Conservation (phyloP, 306 rosid genomes). For the Nissolia schottii region DNA sequence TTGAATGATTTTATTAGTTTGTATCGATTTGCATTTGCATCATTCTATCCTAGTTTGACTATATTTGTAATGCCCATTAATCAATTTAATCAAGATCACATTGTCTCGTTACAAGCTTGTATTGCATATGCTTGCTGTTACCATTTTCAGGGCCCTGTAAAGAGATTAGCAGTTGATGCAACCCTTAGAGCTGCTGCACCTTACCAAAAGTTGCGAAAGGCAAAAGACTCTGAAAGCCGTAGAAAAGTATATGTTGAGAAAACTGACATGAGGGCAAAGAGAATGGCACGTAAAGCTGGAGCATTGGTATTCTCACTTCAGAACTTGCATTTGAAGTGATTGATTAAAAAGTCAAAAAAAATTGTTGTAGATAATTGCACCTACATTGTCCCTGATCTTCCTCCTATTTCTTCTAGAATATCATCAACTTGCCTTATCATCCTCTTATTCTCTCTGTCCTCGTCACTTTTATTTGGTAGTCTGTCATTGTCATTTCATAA, state of each 20-base stretch:
- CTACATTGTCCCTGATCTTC: constrained; percentile 2
- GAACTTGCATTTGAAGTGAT: not conserved
- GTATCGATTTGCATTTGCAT: not conserved
- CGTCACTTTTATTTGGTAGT: not conserved
- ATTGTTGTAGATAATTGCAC: not conserved
- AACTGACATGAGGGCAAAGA: constrained; percentile 93
- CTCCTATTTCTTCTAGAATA: not conserved
- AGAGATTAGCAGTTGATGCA: constrained; percentile 96
- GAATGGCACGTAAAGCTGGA: constrained; percentile 99
- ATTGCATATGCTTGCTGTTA: not conserved
- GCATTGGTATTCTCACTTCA: constrained; percentile 68
- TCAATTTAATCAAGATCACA: constrained; percentile 1
- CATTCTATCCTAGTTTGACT: not conserved
- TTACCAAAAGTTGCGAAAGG: constrained; percentile 92
- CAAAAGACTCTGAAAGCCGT: constrained; percentile 51
- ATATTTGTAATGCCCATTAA: not conserved
- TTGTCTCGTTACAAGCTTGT: not conserved
- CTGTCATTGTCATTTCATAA: not conserved
- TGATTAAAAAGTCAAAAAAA: not conserved
- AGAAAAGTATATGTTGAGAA: constrained; percentile 93
- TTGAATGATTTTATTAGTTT: constrained; percentile 1
- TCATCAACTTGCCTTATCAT: not conserved
- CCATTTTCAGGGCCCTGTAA: constrained; percentile 72
- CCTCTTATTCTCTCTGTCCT: constrained; percentile 1
- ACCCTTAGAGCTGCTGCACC: constrained; percentile 99